Evolutionary conservation across 192 early-diverging fungal species (phyloP).

Genomic region (Linnemannia exigua): DNA sequence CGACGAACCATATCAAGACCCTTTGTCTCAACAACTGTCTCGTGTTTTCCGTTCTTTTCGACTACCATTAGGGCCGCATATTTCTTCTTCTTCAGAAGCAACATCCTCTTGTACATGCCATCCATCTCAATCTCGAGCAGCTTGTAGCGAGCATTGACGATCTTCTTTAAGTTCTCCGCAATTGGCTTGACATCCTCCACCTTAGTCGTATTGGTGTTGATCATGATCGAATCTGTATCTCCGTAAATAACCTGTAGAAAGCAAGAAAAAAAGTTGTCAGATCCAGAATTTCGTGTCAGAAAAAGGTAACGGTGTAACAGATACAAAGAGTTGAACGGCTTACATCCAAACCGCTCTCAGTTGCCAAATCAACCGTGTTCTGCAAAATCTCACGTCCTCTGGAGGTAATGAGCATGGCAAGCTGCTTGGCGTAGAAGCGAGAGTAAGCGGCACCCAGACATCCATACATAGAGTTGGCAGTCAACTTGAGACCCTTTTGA

Average conservation of each 20-base stretch:
- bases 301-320: background rate
- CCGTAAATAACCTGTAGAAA: slow-evolving; percentile 91
- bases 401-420: slow-evolving; percentile 97
- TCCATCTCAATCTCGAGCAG: slow-evolving; percentile 98
- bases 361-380: slow-evolving; percentile 90
- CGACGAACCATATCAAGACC: slow-evolving; percentile 96
- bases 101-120: slow-evolving; percentile 89
- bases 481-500: slow-evolving; percentile 95
- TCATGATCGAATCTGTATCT: slow-evolving; percentile 99
- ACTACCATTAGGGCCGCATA: slow-evolving; percentile 90
- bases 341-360: slow-evolving; percentile 81
- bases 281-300: background rate
- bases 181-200: slow-evolving; percentile 82
- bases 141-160: slow-evolving; percentile 93
- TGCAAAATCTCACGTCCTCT: slow-evolving; percentile 97
- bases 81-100: slow-evolving; percentile 98
- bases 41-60: slow-evolving; percentile 68
- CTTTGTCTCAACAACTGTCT: slow-evolving; percentile 83
- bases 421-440: slow-evolving; percentile 95
- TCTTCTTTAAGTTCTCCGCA: slow-evolving; percentile 84
- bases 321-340: background rate
- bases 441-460: slow-evolving; percentile 94
- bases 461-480: slow-evolving; percentile 99
- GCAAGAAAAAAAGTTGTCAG: background rate
- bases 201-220: slow-evolving; percentile 85